Percentiles rank a stretch among this genome's conserved stretches.
Conservation (phyloP, 192 early-diverging fungal genomes). For the Thoreauomyces humboldtii region DNA sequence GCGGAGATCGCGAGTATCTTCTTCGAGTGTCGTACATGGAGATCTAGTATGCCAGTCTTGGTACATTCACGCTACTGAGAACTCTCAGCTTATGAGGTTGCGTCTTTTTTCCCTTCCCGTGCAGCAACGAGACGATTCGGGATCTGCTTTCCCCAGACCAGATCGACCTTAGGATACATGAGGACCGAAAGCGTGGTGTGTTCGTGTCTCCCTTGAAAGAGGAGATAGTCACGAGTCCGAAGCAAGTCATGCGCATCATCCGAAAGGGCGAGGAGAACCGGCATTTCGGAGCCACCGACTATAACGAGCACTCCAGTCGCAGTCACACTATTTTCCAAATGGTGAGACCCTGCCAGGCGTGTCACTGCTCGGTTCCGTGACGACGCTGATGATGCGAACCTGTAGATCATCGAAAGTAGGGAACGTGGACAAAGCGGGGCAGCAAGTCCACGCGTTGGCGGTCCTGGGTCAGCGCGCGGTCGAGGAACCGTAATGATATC, state of each 20-base stretch:
- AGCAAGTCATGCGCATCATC: constrained; percentile 43
- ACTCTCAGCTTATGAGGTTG: no score
- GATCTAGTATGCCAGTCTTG: constrained; percentile 92
- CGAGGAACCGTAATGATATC: constrained; percentile 35
- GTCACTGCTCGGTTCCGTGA: not conserved
- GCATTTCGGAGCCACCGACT: constrained; percentile 86
- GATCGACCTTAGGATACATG: constrained; percentile 82
- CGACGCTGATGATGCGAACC: no score
- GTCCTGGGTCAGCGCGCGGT: not conserved
- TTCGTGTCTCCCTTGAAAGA: constrained; percentile 53
- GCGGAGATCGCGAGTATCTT: constrained; percentile 74
- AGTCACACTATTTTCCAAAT: constrained; percentile 97
- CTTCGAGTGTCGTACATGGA: constrained; percentile 96
- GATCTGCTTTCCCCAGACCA: constrained; percentile 86
- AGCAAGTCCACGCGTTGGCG: constrained; percentile 2
- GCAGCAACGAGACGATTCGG: constrained; percentile 57
- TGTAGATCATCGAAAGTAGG: constrained; percentile 69
- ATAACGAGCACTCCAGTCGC: constrained; percentile 86
- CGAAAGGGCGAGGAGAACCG: constrained; percentile 61
- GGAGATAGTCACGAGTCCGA: constrained; percentile 43
- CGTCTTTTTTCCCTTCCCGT: no score
- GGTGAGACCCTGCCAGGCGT: constrained; percentile 45
- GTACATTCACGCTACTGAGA: no score
- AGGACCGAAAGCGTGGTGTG: constrained; percentile 61
- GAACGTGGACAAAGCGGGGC: constrained; percentile 38